Evolutionary conservation across 495 filamentous ascomycete genomes (phyloP).

Genomic region (Sporormia fimetaria): DNA sequence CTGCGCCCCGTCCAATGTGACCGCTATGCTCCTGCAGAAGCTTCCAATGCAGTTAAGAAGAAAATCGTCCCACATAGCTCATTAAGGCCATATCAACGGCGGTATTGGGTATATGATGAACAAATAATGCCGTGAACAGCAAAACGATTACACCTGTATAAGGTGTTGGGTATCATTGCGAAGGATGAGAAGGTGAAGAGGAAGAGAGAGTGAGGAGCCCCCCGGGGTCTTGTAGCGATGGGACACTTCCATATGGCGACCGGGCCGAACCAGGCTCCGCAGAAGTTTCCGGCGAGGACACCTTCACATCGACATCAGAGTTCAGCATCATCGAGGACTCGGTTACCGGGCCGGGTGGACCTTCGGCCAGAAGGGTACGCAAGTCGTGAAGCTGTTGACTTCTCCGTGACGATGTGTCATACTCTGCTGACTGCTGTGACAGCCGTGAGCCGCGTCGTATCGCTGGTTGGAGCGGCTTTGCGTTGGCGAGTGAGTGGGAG

Average conservation of each 20-base stretch:
- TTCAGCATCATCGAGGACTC: too few species aligned
- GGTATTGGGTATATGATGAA: too few species aligned
- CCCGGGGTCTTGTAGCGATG: slow-evolving; percentile 20
- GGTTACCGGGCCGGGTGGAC: too few species aligned
- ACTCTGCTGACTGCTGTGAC: slow-evolving; percentile 20
- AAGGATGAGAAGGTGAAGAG: slow-evolving; percentile 8
- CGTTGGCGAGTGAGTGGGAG: slow-evolving; percentile 18
- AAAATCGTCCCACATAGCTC: too few species aligned
- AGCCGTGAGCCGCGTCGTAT: slow-evolving; percentile 14
- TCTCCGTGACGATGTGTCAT: slow-evolving; percentile 10
- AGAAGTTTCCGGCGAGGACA: not conserved
- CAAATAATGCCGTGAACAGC: not conserved
- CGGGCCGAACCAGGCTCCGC: not conserved
- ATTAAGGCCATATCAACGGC: too few species aligned
- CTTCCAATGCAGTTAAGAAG: too few species aligned
- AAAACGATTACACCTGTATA: not conserved
- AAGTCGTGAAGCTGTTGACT: slow-evolving; percentile 21
- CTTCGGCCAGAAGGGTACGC: slow-evolving; percentile 15
- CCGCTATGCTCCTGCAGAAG: too few species aligned
- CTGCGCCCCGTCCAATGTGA: too few species aligned
- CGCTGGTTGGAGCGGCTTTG: slow-evolving; percentile 7
- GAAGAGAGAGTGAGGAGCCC: slow-evolving; percentile 19
- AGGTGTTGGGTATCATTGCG: slow-evolving; percentile 14
- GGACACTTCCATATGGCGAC: slow-evolving; percentile 1
- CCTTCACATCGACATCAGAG: too few species aligned